Percentiles rank a stretch among this genome's conserved stretches.
phyloP scores from a whole-genome alignment of 2,329 filamentous ascomycete genomes.

The Anthostomella pinea region DNA sequence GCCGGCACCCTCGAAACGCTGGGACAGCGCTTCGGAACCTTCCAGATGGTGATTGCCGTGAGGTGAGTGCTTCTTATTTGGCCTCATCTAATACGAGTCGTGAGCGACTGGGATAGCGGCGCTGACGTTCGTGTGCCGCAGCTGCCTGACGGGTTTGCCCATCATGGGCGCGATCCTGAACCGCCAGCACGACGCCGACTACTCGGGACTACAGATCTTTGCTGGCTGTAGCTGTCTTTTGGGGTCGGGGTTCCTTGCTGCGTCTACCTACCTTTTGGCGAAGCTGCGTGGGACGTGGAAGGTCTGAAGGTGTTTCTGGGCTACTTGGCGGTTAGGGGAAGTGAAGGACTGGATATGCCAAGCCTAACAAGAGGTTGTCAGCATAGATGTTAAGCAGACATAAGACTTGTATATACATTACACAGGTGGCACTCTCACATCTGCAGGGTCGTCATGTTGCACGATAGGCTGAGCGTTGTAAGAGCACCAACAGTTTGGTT shows the following conservation, averaged over 20 bases:
- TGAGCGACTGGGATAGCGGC: too few relatives aligned
- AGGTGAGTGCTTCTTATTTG: conserved; percentile 11
- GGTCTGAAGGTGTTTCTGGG: too few relatives aligned
- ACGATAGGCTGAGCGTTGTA: too few relatives aligned
- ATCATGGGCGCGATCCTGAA: conserved; percentile 28
- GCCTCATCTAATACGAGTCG: neutral
- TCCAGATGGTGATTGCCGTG: conserved; percentile 1
- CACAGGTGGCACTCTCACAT: too few relatives aligned
- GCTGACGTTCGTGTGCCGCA: neutral
- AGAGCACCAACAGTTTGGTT: too few relatives aligned
- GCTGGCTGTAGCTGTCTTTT: neutral
- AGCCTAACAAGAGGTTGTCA: too few relatives aligned
- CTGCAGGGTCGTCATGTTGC: too few relatives aligned
- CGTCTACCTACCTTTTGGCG: neutral
- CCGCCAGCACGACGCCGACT: conserved; percentile 18
- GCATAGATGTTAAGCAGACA: too few relatives aligned
- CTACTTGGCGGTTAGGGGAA: too few relatives aligned
- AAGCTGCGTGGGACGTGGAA: neutral
- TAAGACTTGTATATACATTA: too few relatives aligned
- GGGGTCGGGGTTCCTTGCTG: neutral
- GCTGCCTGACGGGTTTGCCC: conserved; percentile 24
- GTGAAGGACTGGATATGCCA: too few relatives aligned
- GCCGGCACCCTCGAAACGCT: conserved; percentile 30
- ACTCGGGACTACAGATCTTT: conserved; percentile 28
- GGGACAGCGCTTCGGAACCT: conserved; percentile 33